Base-by-base conservation (phyloP, 2,329 filamentous ascomycete species). In the Pestalotiopsis sp. region DNA sequence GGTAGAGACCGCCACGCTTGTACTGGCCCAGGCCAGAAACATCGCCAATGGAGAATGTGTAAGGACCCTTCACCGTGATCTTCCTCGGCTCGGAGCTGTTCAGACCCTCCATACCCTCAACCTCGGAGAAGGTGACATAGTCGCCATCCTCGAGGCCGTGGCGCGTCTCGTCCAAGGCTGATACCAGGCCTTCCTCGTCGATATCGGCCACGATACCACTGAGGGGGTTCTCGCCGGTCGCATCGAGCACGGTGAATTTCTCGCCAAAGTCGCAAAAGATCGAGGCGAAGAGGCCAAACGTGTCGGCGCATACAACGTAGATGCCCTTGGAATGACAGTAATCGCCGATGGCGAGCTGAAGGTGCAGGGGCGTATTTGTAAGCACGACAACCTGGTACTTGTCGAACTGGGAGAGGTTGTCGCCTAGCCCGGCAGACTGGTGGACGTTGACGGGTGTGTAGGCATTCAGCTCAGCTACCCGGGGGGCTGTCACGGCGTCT, bases 241-340 rank as follows among this genome's bases (percentile, higher is more conserved):
- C 84, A 77, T 99, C 96, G 72, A 94, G 91, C 67, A 96, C 90
- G 4, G 93, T 94, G 81, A 99, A 99, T 76, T 96, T 93, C 77
- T 95, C 90, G 74, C 96, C 96, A 78, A 99, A 99, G 78, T 99
- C 96, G 76, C 95, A 98, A 84, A 99, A 99, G 74, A 99, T 92
- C 73, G 92, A 93, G 64, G 96, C 96, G 78, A 99, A 99, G 39
- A 99, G 87, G 72, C 96, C 96, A 76, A 93, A 98, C 0, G 93
- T 97, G 77, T 98, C 95, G 6, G 93, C 90, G 68, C 94, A 89
- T 64, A 97, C 91, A 52, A 99, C 83, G 79, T 93, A 98, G 74
- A 99, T 98, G 71, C 93, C 92, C 80, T 98, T 97, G 71, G 92
- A 85, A 81, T 98, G 96, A 81, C 95, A 97, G 84, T 95, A 98